A percentile compares a stretch with the other conserved stretches of the same genome.
Evolutionary conservation across 2,329 filamentous ascomycete genomes (phyloP).

Genomic region (Fusarium sp.): DNA sequence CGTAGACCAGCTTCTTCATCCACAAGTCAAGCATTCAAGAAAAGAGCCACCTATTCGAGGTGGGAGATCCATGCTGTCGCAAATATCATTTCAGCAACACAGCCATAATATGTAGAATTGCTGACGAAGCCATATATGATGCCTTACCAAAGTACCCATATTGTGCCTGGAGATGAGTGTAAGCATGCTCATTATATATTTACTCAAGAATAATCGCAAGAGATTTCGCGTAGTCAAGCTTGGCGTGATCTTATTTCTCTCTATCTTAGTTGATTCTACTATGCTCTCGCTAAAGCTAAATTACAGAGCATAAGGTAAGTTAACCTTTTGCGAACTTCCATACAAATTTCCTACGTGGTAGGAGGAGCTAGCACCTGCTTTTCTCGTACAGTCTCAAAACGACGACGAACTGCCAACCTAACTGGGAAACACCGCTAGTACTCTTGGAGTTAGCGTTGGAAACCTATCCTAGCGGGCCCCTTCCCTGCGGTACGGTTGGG

Average conservation of each 20-base stretch:
- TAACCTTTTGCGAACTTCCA: background rate
- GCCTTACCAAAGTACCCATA: background rate
- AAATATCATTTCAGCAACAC: background rate
- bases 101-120: background rate
- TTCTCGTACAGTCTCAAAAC: constrained; percentile 10
- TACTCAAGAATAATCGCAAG: background rate
- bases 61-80: background rate
- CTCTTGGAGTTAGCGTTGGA: background rate
- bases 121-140: background rate
- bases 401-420: constrained; percentile 15
- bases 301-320: background rate
- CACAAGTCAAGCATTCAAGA: background rate
- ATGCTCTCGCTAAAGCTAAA: background rate
- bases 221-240: background rate
- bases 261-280: background rate
- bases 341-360: background rate
- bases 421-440: constrained; percentile 8
- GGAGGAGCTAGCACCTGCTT: constrained; percentile 8
- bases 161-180: background rate
- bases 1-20: background rate
- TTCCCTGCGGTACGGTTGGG: constrained; percentile 17
- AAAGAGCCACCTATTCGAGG: background rate
- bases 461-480: background rate
- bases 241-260: background rate
- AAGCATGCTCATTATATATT: background rate